phyloP scores from a whole-genome alignment of 2,329 filamentous ascomycete species.

The Alternaria angustiovoidea region DNA sequence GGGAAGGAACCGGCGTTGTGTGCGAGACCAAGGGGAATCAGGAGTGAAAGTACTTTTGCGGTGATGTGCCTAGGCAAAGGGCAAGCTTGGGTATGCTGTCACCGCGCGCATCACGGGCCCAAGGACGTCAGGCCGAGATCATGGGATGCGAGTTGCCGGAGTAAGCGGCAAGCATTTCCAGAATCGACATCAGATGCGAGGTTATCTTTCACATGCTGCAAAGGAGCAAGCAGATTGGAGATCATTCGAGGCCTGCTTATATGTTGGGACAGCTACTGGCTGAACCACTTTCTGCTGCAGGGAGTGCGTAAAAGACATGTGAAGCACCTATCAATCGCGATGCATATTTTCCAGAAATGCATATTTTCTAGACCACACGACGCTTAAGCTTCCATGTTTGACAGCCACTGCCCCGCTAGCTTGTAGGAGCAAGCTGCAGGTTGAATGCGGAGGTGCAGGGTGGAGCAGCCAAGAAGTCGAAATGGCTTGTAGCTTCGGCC shows the following conservation, averaged over 20 bases:
- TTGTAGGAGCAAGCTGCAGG: background rate
- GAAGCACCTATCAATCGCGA: background rate
- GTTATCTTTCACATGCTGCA: slow-evolving; percentile 15
- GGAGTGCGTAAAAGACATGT: background rate
- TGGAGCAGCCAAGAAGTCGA: slow-evolving; percentile 19
- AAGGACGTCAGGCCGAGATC: slow-evolving; percentile 25
- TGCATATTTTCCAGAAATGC: background rate
- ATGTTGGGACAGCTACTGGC: slow-evolving; percentile 18
- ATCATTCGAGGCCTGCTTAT: background rate
- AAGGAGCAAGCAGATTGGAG: background rate
- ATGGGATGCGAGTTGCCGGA: slow-evolving; percentile 31
- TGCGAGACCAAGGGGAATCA: background rate
- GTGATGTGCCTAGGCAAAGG: slow-evolving; percentile 2
- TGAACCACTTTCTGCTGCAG: background rate
- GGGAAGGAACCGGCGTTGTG: background rate
- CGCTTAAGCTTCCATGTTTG: background rate
- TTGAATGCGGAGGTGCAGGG: slow-evolving; percentile 18
- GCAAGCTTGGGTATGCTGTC: slow-evolving; percentile 14
- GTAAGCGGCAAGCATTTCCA: slow-evolving; percentile 21
- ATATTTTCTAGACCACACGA: background rate
- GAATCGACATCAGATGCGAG: background rate
- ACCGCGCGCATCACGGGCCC: slow-evolving; percentile 19
- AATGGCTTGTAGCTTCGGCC: slow-evolving; percentile 23
- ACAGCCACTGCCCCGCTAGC: slow-evolving; percentile 12
- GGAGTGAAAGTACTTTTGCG: slow-evolving; percentile 7